Percentiles rank a stretch among this genome's conserved stretches.
These are phyloP conservation scores for Periconia digitata DNA, from an alignment of 2,329 filamentous ascomycete genomes.

Conservation along the genomic window DNA sequence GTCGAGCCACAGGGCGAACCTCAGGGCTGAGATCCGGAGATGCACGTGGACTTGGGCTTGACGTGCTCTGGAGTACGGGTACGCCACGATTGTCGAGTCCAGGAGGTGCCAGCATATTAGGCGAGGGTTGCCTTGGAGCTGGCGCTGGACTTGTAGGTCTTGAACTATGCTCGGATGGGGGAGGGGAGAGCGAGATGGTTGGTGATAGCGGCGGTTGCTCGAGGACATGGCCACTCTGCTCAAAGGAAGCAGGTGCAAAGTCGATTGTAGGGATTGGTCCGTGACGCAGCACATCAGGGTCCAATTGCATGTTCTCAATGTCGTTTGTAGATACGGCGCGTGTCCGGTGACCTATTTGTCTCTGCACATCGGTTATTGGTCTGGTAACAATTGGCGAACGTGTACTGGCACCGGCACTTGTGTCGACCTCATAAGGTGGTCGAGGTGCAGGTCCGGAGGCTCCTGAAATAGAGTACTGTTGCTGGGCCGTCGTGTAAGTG, in stretches of 20 bases:
- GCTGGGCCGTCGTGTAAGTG: conserved; percentile 48
- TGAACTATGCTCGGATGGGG: conserved; percentile 33
- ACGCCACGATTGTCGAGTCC: conserved; percentile 31
- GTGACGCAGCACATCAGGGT: conserved; percentile 41
- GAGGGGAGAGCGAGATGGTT: conserved; percentile 42
- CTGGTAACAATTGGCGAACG: conserved; percentile 20
- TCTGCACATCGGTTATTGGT: conserved; percentile 33
- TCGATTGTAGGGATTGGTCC: conserved; percentile 36
- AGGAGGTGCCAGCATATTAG: conserved; percentile 42
- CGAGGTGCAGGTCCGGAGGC: conserved; percentile 50
- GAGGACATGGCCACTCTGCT: conserved; percentile 19
- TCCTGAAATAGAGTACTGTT: conserved; percentile 51
- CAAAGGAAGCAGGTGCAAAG: conserved; percentile 36
- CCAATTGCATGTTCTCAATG: conserved; percentile 50
- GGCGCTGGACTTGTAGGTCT: conserved; percentile 29
- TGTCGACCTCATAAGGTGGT: conserved; percentile 38
- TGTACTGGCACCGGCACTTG: conserved; percentile 18
- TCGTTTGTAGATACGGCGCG: conserved; percentile 65
- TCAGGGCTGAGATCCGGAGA: conserved; percentile 30
- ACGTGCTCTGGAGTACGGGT: conserved; percentile 16
- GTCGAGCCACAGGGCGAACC: conserved; percentile 28
- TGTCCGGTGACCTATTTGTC: conserved; percentile 31
- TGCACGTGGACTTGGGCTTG: conserved; percentile 24
- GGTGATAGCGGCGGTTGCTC: conserved; percentile 39
- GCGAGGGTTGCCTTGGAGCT: conserved; percentile 23